Evolutionary conservation across 805 yeast species (phyloP), one percentile per base, ranked within the genome.

Genomic region (Kodamaea kaohsiungensis): DNA sequence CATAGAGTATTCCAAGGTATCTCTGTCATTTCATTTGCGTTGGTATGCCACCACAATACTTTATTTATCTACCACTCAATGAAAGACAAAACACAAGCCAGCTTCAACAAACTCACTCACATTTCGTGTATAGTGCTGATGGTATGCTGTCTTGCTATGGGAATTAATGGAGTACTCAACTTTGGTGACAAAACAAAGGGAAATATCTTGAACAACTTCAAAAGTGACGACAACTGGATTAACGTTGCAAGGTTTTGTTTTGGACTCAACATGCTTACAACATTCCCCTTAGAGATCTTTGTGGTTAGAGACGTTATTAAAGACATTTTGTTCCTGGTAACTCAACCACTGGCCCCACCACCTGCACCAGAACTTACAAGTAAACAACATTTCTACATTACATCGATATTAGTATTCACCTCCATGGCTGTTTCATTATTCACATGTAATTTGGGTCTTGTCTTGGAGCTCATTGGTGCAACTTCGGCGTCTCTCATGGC

Each of bases 31-130:
- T 91, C 97, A 0, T 92, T 92, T 73, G 98, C 98, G 1, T 79
- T 93, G 59, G 98, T 92, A 2, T 92, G 98, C 65, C 98, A 92
- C 65, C 98, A 92, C 68, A 92, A 92, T 67, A 91, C 98, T 0
- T 83, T 93, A 27, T 88, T 92, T 64, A 93, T 92, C 45, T 92
- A 86, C 73, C 90, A 89, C 65, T 90, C 97, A 0, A 79, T 93
- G 64, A 81, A 80, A 59, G 82, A 81, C 17, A 93, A 96, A 5
- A 85, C 96, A 2, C 65, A 91, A 60, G 86, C 84, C 57, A 77
- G 92, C 57, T 92, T 92, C 65, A 79, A 89, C 43, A 77, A 72
- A 42, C 80, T 92, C 22, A 91, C 97, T 1, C 98, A 93, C 67
- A 80, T 88, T 58, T 88, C 96, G 9, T 90, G 96, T 51, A 77